Evolutionary conservation across 2,329 filamentous ascomycete genomes (phyloP).

Genomic region (Colletotrichum lupini): DNA sequence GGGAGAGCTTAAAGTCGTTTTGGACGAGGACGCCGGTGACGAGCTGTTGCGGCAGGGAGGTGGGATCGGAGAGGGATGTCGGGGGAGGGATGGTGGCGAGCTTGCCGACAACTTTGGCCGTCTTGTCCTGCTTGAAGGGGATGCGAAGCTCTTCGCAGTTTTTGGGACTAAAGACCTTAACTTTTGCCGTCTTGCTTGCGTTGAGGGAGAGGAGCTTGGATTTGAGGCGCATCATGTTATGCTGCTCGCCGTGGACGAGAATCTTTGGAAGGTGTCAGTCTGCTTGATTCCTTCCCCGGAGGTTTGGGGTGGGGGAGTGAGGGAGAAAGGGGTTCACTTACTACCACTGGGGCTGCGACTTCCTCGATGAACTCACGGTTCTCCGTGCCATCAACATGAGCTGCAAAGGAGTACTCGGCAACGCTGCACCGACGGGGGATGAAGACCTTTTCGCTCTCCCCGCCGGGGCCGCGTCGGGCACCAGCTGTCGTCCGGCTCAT

Average conservation of each 20-base stretch:
- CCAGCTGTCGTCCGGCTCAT: slow-evolving; percentile 80
- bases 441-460: slow-evolving; percentile 86
- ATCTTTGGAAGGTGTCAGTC: slow-evolving; percentile 70
- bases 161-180: slow-evolving; percentile 92
- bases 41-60: slow-evolving; percentile 58
- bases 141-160: slow-evolving; percentile 97
- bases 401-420: slow-evolving; percentile 94
- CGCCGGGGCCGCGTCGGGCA: slow-evolving; percentile 71
- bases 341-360: slow-evolving; percentile 89
- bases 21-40: slow-evolving; percentile 94
- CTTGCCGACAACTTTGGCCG: slow-evolving; percentile 95
- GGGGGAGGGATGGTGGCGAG: slow-evolving; percentile 85
- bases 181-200: slow-evolving; percentile 80
- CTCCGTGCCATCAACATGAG: slow-evolving; percentile 95
- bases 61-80: slow-evolving; percentile 46
- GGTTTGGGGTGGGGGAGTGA: no score
- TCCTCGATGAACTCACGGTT: slow-evolving; percentile 98
- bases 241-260: slow-evolving; percentile 94
- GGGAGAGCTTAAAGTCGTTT: slow-evolving; percentile 95
- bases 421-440: slow-evolving; percentile 93
- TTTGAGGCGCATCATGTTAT: slow-evolving; percentile 98
- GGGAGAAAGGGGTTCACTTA: slow-evolving; percentile 60
- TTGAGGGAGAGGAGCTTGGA: slow-evolving; percentile 96
- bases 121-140: slow-evolving; percentile 94
- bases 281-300: not conserved